These are phyloP conservation scores for Sclerotinia nivalis DNA, from an alignment of 2,329 filamentous ascomycete species.

Conservation along the genomic window DNA sequence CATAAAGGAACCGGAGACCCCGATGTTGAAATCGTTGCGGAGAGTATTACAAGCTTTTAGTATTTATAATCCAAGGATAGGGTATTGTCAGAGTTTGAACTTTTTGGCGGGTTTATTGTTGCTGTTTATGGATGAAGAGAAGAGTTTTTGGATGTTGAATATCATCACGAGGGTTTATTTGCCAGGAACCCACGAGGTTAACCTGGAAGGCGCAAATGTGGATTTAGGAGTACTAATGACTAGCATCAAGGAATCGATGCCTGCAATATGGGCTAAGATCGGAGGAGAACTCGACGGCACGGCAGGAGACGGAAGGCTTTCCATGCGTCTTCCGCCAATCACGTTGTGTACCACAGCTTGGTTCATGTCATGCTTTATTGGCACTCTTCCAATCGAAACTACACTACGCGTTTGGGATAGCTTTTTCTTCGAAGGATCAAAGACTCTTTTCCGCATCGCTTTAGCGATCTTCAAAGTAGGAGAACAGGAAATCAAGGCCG, in stretches of 20 bases:
- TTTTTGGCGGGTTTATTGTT: conserved; percentile 89
- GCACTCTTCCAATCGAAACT: conserved; percentile 86
- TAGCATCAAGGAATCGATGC: conserved; percentile 77
- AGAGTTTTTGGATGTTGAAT: conserved; percentile 88
- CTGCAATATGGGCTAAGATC: conserved; percentile 83
- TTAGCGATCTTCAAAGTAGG: conserved; percentile 88
- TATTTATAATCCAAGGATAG: conserved; percentile 85
- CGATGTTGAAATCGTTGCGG: conserved; percentile 78
- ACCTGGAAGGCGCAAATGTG: conserved; percentile 87
- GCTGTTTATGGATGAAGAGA: conserved; percentile 86
- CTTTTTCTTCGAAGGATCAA: conserved; percentile 93
- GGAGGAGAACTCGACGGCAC: conserved; percentile 67
- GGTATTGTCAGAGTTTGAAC: conserved; percentile 94
- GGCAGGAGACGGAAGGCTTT: conserved; percentile 38
- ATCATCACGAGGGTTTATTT: conserved; percentile 88
- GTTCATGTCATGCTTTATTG: conserved; percentile 98
- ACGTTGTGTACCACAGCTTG: conserved; percentile 91
- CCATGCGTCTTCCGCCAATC: conserved; percentile 74
- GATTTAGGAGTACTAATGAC: conserved; percentile 93
- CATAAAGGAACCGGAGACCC: conserved; percentile 56
- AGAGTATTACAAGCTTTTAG: conserved; percentile 88
- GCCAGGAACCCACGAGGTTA: conserved; percentile 88
- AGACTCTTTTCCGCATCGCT: conserved; percentile 89
- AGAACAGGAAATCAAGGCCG: conserved; percentile 75
- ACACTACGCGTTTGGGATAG: conserved; percentile 93